phyloP scores from a whole-genome alignment of 345 rosid species.

The Tarenaya hassleriana region DNA sequence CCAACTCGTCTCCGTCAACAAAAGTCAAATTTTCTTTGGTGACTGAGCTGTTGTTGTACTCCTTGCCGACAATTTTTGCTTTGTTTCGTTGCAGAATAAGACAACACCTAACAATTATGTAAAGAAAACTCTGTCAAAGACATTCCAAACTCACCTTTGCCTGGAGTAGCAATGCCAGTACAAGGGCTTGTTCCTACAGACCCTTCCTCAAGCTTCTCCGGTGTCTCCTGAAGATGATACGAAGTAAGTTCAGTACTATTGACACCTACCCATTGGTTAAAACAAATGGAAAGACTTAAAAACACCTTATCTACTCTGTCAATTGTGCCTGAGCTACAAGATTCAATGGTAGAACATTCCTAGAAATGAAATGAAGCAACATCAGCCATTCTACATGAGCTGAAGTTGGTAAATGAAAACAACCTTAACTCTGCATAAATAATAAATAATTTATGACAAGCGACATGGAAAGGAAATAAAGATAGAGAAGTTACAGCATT shows the following conservation, averaged over 20 bases:
- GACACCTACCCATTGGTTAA: background rate
- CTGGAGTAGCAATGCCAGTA: constrained; percentile 4
- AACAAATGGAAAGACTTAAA: background rate
- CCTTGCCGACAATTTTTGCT: constrained; percentile 11
- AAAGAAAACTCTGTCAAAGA: constrained; percentile 3
- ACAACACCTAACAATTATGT: background rate
- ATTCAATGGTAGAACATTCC: constrained; percentile 1
- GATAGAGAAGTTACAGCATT: constrained; percentile 19
- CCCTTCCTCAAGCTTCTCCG: constrained; percentile 3
- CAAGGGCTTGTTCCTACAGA: constrained; percentile 10
- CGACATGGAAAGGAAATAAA: background rate
- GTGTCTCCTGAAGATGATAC: constrained; percentile 16
- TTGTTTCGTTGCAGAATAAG: background rate
- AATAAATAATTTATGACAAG: background rate
- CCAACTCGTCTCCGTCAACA: constrained; percentile 30
- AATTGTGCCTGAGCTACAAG: constrained; percentile 7
- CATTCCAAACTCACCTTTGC: constrained; percentile 21
- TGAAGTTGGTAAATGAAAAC: background rate
- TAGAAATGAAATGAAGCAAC: constrained; percentile 1
- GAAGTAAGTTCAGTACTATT: background rate
- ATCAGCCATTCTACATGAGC: constrained; percentile 1
- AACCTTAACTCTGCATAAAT: background rate
- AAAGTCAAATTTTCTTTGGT: constrained; percentile 13
- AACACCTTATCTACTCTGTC: background rate
- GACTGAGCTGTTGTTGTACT: constrained; percentile 7